Evolutionary conservation across 2,329 filamentous ascomycete genomes (phyloP), one percentile per base, ranked within the genome.

Genomic region (Aspergillus proliferans): DNA sequence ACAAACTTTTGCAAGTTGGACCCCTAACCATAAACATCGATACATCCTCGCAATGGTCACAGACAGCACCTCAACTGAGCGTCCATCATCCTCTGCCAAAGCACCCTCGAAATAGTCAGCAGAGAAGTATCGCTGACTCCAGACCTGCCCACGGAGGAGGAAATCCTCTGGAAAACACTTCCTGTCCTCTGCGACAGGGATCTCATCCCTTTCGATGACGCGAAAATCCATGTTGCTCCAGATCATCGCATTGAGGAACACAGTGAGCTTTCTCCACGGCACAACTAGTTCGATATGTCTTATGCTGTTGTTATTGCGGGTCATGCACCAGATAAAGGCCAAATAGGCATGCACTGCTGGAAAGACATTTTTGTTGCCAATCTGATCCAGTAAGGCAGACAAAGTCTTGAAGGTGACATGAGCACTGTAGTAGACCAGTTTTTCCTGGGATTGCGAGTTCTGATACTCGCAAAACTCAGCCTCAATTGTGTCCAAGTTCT

Each of bases 111-210:
- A n/a, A n/a, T n/a, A n/a, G n/a, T n/a, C n/a, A n/a, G n/a, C n/a
- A n/a, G n/a, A n/a, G n/a, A n/a, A n/a, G n/a, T n/a, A n/a, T n/a
- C n/a, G n/a, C n/a, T n/a, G n/a, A 45, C 72, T 75, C 75, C 78
- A 82, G 21, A 78, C 60, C 48, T 78, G 69, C 1, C 81, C 82
- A 22, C 80, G 72, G 6, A 83, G 74, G 1, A 75, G 58, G 53
- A 78, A 83, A 52, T 85, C 81, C 52, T 85, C 81, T 0, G 78
- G 75, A 1, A 84, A 58, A 45, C 81, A 78, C 7, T 70, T 65
- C 2, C 56, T 66, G 47, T 69, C 63, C 15, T 71, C 66, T 30
- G 64, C 57, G 28, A 56, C 48, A 18, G 76, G 74, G 52, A 81
- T 79, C 0, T 61, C 49, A 30, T 63, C 48, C 50, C 59, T 51